Conservation (phyloP, 1,284 basidiomycete genomes). For the Ceratobasidium sp. region DNA sequence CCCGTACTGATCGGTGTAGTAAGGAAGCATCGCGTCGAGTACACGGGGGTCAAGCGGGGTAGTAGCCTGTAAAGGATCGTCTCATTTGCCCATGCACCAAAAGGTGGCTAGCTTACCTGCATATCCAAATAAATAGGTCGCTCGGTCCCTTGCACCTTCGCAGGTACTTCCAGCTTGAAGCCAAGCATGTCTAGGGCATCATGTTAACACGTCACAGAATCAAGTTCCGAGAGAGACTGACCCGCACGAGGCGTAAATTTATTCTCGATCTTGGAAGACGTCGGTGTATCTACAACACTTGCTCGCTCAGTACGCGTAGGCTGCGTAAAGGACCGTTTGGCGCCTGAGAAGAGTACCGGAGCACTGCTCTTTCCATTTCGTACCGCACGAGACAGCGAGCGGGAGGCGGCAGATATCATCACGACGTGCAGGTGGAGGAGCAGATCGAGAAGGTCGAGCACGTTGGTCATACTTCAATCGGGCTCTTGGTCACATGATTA, state of each 20-base stretch:
- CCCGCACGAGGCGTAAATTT: conserved; percentile 78
- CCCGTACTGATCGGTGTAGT: conserved; percentile 94
- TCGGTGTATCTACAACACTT: conserved; percentile 73
- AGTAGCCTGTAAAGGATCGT: conserved; percentile 72
- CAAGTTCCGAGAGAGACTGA: conserved; percentile 52
- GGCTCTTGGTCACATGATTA: conserved; percentile 31
- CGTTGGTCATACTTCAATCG: conserved; percentile 24
- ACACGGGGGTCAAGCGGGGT: conserved; percentile 98
- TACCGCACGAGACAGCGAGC: conserved; percentile 17
- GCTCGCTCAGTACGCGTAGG: conserved; percentile 82
- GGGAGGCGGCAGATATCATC: conserved; percentile 40
- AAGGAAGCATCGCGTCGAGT: conserved; percentile 97
- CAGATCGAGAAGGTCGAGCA: conserved; percentile 14
- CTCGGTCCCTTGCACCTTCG: conserved; percentile 66
- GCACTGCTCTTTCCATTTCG: conserved; percentile 7
- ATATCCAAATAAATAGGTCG: conserved; percentile 96
- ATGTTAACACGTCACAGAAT: neutral
- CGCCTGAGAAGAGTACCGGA: conserved; percentile 22
- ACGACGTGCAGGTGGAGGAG: conserved; percentile 17
- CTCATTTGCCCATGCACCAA: neutral
- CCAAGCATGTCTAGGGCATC: conserved; percentile 81
- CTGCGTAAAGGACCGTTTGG: conserved; percentile 68
- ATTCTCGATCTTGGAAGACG: conserved; percentile 60
- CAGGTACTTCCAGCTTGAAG: conserved; percentile 81
- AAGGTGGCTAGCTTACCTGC: conserved; percentile 67